Percentiles rank a stretch among this genome's conserved stretches.
phyloP scores from a whole-genome alignment of 2,329 filamentous ascomycete species.

The Fusarium sp. region DNA sequence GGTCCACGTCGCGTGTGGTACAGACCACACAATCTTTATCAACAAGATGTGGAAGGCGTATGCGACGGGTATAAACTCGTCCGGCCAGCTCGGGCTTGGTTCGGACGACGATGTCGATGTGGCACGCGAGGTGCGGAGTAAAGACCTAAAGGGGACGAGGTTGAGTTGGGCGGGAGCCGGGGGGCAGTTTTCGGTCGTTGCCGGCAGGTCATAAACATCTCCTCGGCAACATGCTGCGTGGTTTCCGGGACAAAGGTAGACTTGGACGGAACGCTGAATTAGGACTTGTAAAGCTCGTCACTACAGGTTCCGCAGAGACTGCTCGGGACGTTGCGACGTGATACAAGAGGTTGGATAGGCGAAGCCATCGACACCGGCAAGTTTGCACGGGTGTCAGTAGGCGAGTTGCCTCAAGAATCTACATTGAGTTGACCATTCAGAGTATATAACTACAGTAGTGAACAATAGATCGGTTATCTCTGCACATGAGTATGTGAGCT shows the following conservation, averaged over 20 bases:
- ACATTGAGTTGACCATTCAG: neutral
- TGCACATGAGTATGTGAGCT: neutral
- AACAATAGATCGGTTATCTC: neutral
- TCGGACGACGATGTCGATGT: slow-evolving; percentile 69
- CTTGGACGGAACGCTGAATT: neutral
- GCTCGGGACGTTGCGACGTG: neutral
- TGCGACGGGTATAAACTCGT: slow-evolving; percentile 77
- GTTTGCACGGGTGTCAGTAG: neutral
- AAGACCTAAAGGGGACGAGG: neutral
- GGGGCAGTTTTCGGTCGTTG: slow-evolving; percentile 9
- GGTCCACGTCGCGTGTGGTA: slow-evolving; percentile 64
- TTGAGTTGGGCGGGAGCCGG: slow-evolving; percentile 21
- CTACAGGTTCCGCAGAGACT: neutral
- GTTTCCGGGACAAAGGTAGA: neutral
- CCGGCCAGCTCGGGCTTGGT: slow-evolving; percentile 78
- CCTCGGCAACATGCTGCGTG: neutral
- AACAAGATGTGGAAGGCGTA: slow-evolving; percentile 64
- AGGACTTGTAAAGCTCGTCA: neutral
- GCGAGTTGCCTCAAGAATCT: neutral
- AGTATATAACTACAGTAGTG: neutral
- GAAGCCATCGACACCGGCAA: neutral
- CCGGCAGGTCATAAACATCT: neutral
- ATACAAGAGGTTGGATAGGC: neutral
- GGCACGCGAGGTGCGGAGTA: neutral
- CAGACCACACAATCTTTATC: slow-evolving; percentile 76